A percentile compares a stretch with the other conserved stretches of the same genome.
These are phyloP conservation scores for Exserohilum rostratum DNA, from an alignment of 2,329 filamentous ascomycete species.

Conservation along the genomic window DNA sequence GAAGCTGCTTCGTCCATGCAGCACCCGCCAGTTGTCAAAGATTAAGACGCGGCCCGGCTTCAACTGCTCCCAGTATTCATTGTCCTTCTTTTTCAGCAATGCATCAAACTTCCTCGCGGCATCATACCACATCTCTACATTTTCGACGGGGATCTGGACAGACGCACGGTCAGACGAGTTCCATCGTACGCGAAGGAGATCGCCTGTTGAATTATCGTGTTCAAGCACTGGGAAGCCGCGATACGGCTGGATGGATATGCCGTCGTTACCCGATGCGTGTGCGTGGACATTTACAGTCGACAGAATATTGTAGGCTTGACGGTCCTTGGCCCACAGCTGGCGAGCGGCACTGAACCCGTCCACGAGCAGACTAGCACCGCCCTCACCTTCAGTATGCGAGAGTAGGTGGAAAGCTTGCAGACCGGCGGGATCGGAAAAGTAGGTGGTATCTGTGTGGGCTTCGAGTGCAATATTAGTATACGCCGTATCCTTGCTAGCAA, in stretches of 20 bases:
- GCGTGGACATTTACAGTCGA: constrained; percentile 66
- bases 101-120: constrained; percentile 77
- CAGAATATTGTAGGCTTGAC: constrained; percentile 64
- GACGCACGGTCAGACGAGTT: constrained; percentile 88
- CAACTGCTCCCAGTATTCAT: constrained; percentile 82
- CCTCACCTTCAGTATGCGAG: constrained; percentile 72
- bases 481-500: constrained; percentile 85
- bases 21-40: constrained; percentile 94
- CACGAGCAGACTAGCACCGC: constrained; percentile 81
- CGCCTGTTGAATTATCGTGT: constrained; percentile 53
- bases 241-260: constrained; percentile 78
- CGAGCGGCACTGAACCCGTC: constrained; percentile 81
- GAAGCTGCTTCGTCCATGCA: constrained; percentile 86
- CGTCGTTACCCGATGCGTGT: constrained; percentile 87
- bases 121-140: constrained; percentile 72
- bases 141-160: constrained; percentile 61
- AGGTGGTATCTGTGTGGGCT: constrained; percentile 93
- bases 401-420: constrained; percentile 93
- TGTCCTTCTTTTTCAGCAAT: constrained; percentile 68
- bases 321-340: constrained; percentile 62
- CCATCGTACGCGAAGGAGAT: constrained; percentile 77
- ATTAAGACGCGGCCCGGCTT: constrained; percentile 82
- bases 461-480: constrained; percentile 85
- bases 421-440: constrained; percentile 90
- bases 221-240: constrained; percentile 74